phyloP scores from a whole-genome alignment of 257 asterid genomes.

The Forsythia viridissima region DNA sequence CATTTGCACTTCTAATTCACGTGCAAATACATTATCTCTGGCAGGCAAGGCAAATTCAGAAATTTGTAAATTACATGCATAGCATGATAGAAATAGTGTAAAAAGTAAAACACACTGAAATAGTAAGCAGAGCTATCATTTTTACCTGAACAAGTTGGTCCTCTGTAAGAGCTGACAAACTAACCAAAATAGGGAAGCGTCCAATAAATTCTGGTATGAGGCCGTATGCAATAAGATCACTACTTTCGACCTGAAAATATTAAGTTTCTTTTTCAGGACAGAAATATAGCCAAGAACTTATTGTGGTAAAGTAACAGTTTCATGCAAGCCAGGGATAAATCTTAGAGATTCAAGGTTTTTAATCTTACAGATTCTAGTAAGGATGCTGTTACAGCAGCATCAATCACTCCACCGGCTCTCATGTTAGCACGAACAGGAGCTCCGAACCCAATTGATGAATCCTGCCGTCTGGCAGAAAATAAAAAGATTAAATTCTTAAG shows the following conservation, averaged over 20 bases:
- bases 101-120: neutral
- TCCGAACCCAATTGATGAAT: conserved; percentile 94
- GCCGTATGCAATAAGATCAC: conserved; percentile 89
- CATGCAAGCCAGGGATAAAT: conserved; percentile 20
- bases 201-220: conserved; percentile 94
- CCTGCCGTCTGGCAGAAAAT: conserved; percentile 71
- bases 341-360: conserved; percentile 21
- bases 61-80: neutral
- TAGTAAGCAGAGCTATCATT: conserved; percentile 18
- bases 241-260: conserved; percentile 80
- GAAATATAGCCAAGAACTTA: conserved; percentile 22
- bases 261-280: conserved; percentile 27
- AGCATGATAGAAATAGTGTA: neutral
- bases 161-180: conserved; percentile 80
- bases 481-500: conserved; percentile 5
- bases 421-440: conserved; percentile 91
- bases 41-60: conserved; percentile 2
- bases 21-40: neutral
- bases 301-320: conserved; percentile 21
- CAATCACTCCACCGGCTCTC: conserved; percentile 78
- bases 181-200: conserved; percentile 93
- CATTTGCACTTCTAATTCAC: neutral
- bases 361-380: conserved; percentile 84
- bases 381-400: conserved; percentile 76
- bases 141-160: conserved; percentile 91